Base-by-base conservation (phyloP, 2,329 filamentous ascomycete genomes). In the Canariomyces notabilis region DNA sequence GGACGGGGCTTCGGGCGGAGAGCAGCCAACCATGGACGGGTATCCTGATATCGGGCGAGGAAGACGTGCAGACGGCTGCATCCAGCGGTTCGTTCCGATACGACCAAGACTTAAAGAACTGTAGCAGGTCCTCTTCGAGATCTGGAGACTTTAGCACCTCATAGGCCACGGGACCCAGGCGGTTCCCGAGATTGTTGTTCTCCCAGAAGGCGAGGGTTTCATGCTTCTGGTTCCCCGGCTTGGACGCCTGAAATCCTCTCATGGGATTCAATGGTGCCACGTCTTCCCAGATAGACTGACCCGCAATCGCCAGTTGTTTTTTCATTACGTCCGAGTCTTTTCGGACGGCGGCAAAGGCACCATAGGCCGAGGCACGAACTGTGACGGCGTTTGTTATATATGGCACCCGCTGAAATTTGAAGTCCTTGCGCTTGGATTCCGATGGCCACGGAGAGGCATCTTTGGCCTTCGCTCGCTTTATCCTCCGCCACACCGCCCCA, bases 361-460 rank as follows among this genome's bases (percentile, higher is more conserved):
- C 93, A 65, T 87, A 95, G 0, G 85, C 80, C 26, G 93, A 97
- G 57, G 89, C 91, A 54, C 89, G 79, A 6, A 97, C 90, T 3
- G 83, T 83, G 23, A 85, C 77, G 12, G 94, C 88, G 29, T 89
- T 83, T 2, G 89, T 95, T 46, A 98, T 79, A 34, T 87, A 89
- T 1, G 93, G 85, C 7, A 98, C 82, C 47, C 93, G 83, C 58
- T 91, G 83, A 57, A 97, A 98, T 63, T 98, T 98, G 72, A 94
- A 95, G 61, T 95, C 89, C 56, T 94, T 95, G 11, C 80, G 77
- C 57, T 81, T 86, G 26, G 76, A 72, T 18, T 82, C 80, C 1
- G 69, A 65, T 2, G 69, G 70, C 11, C 69, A 42, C 16, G 67
- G 65, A 1, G 72, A 69, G 5, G 79, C 73, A 54, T 85, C 82